These are phyloP conservation scores for Puya raimondii DNA, from an alignment of 176 grass and related monocot species.

Conservation along the genomic window DNA sequence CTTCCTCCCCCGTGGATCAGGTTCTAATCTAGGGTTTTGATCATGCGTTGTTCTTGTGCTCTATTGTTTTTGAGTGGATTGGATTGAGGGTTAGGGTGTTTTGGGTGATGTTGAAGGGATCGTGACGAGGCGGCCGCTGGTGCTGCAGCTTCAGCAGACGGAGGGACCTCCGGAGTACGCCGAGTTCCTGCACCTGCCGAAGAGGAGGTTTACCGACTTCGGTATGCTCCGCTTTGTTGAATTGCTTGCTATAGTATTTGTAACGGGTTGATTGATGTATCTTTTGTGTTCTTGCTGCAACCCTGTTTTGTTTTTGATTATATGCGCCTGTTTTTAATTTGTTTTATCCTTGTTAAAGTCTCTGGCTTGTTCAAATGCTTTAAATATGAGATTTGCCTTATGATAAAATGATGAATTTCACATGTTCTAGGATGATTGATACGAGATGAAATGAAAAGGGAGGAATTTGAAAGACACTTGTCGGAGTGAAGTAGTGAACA, in stretches of 20 bases:
- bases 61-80: background rate
- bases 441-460: background rate
- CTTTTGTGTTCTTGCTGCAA: background rate
- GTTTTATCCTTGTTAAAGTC: background rate
- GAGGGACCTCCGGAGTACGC: conserved; percentile 40
- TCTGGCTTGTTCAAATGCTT: background rate
- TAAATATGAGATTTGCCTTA: background rate
- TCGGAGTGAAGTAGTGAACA: background rate
- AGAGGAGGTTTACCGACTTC: conserved; percentile 53
- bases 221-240: conserved; percentile 18
- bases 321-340: background rate
- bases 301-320: background rate
- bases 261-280: background rate
- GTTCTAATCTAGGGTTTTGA: conserved; percentile 9
- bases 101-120: conserved; percentile 36
- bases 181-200: conserved; percentile 60
- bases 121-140: conserved; percentile 56
- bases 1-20: conserved; percentile 74
- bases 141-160: conserved; percentile 53
- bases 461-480: background rate
- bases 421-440: background rate
- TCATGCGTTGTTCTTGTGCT: background rate
- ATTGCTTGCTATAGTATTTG: no score
- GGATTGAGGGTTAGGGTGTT: conserved; percentile 4
- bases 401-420: background rate